A percentile compares a stretch with the other conserved stretches of the same genome.
These are phyloP conservation scores for Dalbergia cultrata DNA, from an alignment of 306 rosid species.

Conservation along the genomic window DNA sequence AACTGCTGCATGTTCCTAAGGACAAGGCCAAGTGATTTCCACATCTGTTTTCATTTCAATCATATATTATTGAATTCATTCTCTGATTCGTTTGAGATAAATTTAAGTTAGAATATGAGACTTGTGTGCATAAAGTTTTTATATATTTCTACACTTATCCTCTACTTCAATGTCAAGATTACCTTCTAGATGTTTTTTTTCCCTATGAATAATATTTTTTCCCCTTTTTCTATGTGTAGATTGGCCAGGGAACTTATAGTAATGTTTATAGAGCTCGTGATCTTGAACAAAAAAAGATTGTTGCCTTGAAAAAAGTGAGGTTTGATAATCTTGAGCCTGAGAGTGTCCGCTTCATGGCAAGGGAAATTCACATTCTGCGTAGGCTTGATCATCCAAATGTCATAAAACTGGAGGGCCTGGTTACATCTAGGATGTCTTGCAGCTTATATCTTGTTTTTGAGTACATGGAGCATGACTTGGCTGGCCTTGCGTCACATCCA, in stretches of 20 bases:
- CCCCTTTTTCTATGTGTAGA: slow-evolving; percentile 58
- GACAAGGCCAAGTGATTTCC: neutral
- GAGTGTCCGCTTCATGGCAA: slow-evolving; percentile 96
- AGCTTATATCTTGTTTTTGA: slow-evolving; percentile 94
- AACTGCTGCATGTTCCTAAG: neutral
- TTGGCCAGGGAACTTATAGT: slow-evolving; percentile 98
- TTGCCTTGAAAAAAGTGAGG: slow-evolving; percentile 94
- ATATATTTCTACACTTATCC: slow-evolving; percentile 6
- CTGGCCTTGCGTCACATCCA: slow-evolving; percentile 95
- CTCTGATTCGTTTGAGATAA: neutral
- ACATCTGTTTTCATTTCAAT: slow-evolving; percentile 21
- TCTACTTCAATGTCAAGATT: slow-evolving; percentile 29
- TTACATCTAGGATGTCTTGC: slow-evolving; percentile 98
- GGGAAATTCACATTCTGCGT: slow-evolving; percentile 94
- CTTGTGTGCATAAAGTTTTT: neutral
- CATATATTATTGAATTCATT: slow-evolving; percentile 17
- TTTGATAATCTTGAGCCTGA: slow-evolving; percentile 96
- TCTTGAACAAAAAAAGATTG: slow-evolving; percentile 89
- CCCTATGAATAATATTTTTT: slow-evolving; percentile 31
- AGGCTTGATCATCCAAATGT: slow-evolving; percentile 94
- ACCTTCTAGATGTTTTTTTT: slow-evolving; percentile 24
- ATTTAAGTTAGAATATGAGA: slow-evolving; percentile 25
- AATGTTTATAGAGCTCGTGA: slow-evolving; percentile 95
- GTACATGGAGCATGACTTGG: slow-evolving; percentile 97
- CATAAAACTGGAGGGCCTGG: slow-evolving; percentile 88